phyloP scores from a whole-genome alignment of 176 grass and related monocot genomes.

The Juncus inflexus region DNA sequence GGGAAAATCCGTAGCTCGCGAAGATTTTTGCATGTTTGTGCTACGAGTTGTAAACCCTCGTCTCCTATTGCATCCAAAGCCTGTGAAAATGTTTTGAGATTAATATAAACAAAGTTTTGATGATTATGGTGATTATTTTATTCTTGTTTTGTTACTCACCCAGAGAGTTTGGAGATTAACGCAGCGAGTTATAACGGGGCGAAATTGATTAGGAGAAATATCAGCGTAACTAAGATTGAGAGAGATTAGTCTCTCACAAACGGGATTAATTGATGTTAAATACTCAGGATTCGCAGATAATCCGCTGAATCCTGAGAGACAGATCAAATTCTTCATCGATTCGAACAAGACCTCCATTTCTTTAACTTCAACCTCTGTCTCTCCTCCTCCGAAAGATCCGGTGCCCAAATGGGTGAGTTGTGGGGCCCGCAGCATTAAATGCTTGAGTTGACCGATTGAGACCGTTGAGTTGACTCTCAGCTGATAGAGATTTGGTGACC shows the following conservation, averaged over 20 bases:
- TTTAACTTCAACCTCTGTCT: slow-evolving; percentile 36
- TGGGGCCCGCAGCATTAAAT: slow-evolving; percentile 60
- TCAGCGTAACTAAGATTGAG: slow-evolving; percentile 78
- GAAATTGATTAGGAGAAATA: slow-evolving; percentile 51
- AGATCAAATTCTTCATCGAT: slow-evolving; percentile 44
- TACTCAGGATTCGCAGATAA: slow-evolving; percentile 43
- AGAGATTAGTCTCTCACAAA: slow-evolving; percentile 42
- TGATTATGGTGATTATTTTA: not conserved
- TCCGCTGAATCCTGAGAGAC: slow-evolving; percentile 77
- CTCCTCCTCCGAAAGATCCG: slow-evolving; percentile 54
- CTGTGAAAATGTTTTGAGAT: slow-evolving; percentile 33
- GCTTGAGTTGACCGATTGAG: slow-evolving; percentile 58
- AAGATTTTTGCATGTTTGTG: slow-evolving; percentile 66
- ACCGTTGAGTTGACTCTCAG: slow-evolving; percentile 71
- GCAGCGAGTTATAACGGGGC: slow-evolving; percentile 54
- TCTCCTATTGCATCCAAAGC: slow-evolving; percentile 80
- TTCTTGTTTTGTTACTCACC: slow-evolving; percentile 34
- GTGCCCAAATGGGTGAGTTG: slow-evolving; percentile 70
- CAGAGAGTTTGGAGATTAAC: slow-evolving; percentile 71
- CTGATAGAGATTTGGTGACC: slow-evolving; percentile 56
- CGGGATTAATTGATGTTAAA: slow-evolving; percentile 46
- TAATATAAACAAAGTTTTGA: slow-evolving; percentile 4
- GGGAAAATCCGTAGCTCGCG: slow-evolving; percentile 73
- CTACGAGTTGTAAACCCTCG: slow-evolving; percentile 56
- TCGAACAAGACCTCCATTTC: slow-evolving; percentile 40